Evolutionary conservation across 768 basidiomycete species (phyloP), one percentile per base, ranked within the genome.

Genomic region (Strobilomyces confusus): DNA sequence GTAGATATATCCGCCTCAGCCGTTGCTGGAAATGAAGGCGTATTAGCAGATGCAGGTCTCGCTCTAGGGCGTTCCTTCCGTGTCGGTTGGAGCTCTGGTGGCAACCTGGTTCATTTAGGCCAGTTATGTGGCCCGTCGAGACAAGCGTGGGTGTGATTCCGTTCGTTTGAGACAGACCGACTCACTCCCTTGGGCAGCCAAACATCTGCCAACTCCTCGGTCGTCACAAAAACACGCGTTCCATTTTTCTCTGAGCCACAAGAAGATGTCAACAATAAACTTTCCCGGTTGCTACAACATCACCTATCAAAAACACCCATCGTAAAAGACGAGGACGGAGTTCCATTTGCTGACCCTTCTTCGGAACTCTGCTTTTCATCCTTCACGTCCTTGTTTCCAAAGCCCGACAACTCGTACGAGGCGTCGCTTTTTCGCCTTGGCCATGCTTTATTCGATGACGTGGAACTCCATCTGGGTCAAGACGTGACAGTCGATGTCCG

Each of bases 381-480:
- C 7, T 93, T 95, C 63, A 76, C 80, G 5, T 70, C 80, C 9
- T 73, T 91, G 20, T 92, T 92, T 68, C 78, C 85, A 7, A 69
- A 81, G 6, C 81, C 82, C 22, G 89, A 95, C 60, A 74, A 75
- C 8, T 82, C 87, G 0, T 81, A 81, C 58, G 87, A 92, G 61
- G 89, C 92, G 1, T 78, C 78, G 9, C 69, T 98, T 34, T 98
- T 94, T 75, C 85, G 88, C n/a, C 82, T 98, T 1, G 94, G 91
- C 3, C 80, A 80, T 19, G 90, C 91, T 1, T 75, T 99, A 1
- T 99, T 98, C 64, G 97, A 98, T 69, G 79, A 80, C 19, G 79
- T 95, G 44, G 80, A 88, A 57, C 79, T 90, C 29, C 74, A 75
- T 15, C 73, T 95, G 0, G 77, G 75, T 11, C 56, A 71, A 20